Evolutionary conservation across 495 filamentous ascomycete species (phyloP).

Genomic region (Cercophora sp.): DNA sequence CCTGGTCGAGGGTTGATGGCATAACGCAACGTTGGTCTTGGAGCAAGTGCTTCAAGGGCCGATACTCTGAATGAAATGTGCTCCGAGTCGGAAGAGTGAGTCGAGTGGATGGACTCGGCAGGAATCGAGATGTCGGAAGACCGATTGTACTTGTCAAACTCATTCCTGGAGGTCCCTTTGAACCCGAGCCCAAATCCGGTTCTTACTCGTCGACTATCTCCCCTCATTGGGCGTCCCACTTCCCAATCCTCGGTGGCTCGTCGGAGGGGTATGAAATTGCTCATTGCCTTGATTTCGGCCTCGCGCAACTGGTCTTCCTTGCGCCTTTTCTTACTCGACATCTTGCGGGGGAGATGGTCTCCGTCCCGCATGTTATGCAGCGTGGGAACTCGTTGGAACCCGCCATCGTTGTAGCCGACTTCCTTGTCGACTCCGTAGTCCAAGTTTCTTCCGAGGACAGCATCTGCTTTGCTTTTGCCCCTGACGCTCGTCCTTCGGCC

Average conservation of each 20-base stretch:
- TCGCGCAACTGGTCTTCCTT: conserved; percentile 70
- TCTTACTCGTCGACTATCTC: conserved; percentile 61
- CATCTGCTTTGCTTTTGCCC: conserved; percentile 26
- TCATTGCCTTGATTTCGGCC: conserved; percentile 84
- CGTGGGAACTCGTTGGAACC: conserved; percentile 58
- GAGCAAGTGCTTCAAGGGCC: conserved; percentile 67
- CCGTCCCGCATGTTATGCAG: conserved; percentile 58
- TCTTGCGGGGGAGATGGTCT: conserved; percentile 58
- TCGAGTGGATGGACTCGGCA: conserved; percentile 67
- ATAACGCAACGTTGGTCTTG: conserved; percentile 73
- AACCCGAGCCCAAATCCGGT: conserved; percentile 38
- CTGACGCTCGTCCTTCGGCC: conserved; percentile 23
- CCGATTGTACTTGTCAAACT: conserved; percentile 56
- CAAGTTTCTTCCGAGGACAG: too few species aligned
- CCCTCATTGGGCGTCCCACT: conserved; percentile 48
- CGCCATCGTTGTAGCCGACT: conserved; percentile 32
- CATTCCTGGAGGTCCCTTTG: conserved; percentile 23
- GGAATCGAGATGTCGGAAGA: conserved; percentile 73
- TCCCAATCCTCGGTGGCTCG: conserved; percentile 50
- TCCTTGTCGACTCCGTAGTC: conserved; percentile 29
- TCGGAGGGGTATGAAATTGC: conserved; percentile 61
- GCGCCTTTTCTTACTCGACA: conserved; percentile 71
- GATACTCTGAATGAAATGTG: conserved; percentile 70
- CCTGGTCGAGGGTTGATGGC: conserved; percentile 57
- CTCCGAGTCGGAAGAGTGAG: conserved; percentile 66